These are phyloP conservation scores for Plasmodium fragile DNA, from an alignment of 169 alveolate genomes.

Conservation along the genomic window DNA sequence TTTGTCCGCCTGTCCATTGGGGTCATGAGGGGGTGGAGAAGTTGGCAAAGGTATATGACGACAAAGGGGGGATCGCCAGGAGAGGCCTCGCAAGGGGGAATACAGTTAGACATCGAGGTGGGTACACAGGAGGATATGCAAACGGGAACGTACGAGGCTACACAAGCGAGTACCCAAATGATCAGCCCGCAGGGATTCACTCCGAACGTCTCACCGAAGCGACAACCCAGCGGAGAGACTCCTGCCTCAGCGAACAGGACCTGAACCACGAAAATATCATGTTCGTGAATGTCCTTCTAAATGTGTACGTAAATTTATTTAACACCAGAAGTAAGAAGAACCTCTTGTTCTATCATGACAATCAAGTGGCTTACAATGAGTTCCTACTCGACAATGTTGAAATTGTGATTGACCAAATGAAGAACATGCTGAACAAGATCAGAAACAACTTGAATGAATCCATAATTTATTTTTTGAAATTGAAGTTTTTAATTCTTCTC, in stretches of 20 bases:
- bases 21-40: background rate
- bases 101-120: background rate
- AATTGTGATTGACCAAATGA: constrained; percentile 36
- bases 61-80: background rate
- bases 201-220: background rate
- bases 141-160: background rate
- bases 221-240: background rate
- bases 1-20: background rate
- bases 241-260: background rate
- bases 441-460: constrained; percentile 15
- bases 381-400: constrained; percentile 42
- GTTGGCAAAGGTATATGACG: background rate
- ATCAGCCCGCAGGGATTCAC: background rate
- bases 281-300: constrained; percentile 57
- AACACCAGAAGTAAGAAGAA: constrained; percentile 24
- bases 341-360: constrained; percentile 37
- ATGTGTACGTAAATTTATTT: constrained; percentile 41
- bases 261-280: constrained; percentile 32
- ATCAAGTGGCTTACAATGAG: constrained; percentile 41
- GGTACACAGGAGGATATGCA: background rate
- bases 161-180: background rate
- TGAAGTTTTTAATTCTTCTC: constrained; percentile 25
- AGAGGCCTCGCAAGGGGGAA: background rate
- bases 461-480: constrained; percentile 34
- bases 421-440: constrained; percentile 37